Base-by-base conservation (phyloP, 2,329 filamentous ascomycete genomes). In the Apiospora pterosperma region DNA sequence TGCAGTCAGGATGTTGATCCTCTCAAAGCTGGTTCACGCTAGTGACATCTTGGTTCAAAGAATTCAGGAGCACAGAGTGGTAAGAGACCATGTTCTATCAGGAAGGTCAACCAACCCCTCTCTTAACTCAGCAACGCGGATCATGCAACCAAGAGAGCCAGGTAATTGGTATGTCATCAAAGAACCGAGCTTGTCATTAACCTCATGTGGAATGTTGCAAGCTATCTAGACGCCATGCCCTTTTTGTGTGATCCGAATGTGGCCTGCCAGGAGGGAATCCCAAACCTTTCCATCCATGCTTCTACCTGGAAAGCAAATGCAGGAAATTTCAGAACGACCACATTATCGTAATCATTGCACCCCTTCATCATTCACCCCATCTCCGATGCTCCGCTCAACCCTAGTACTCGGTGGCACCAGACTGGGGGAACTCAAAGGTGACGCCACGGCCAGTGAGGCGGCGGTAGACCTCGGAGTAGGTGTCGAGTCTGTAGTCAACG, bases 391-490 rank as follows among this genome's bases (percentile, higher is more conserved):
- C 68, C 67, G 63, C 76, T 75, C 78, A 80, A 75, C 77, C 85
- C 86, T 96, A 97, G 85, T 92, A 96, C 80, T 97, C 94, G 74
- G 88, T 76, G 77, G 85, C 82, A 78, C 85, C 85, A 79, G 87
- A 87, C 87, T 96, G 92, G 77, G 96, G 96, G 90, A 99, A 99
- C 90, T 99, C 96, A 80, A 99, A 99, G 84, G 90, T 89, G 81
- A 98, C 96, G 80, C 89, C 89, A 85, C 96, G 96, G 84, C 96
- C 96, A 70, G 96, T 99, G 80, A 99, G 87, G 78, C 93, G 91
- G 84, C 93, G 93, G 92, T 99, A 99, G 81, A 99, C 96, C 90
- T 99, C 96, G 72, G 93, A 92, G 89, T 99, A 99, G 81, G 95
- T 97, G 85, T 99, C 96, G 76, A 99, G 92, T 82, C 96, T 90